These are phyloP conservation scores for Exophiala sideris DNA, from an alignment of 2,329 filamentous ascomycete genomes.

Conservation along the genomic window DNA sequence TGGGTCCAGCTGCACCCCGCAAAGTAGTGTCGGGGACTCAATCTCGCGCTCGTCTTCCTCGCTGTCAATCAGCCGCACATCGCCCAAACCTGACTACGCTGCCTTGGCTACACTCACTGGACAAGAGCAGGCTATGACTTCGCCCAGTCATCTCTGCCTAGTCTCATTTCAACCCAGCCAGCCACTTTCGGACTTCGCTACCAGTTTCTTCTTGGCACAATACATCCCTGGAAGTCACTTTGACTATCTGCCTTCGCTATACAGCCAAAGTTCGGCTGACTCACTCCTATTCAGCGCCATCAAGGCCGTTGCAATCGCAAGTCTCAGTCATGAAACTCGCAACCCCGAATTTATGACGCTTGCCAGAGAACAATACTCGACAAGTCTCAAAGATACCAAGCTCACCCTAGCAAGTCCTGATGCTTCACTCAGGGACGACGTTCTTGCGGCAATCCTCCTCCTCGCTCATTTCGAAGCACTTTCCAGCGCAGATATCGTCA, in stretches of 20 bases:
- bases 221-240: constrained; percentile 15
- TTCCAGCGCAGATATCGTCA: background rate
- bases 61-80: background rate
- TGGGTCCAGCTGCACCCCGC: background rate
- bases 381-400: constrained; percentile 7
- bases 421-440: constrained; percentile 3
- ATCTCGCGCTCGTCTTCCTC: background rate
- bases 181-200: constrained; percentile 9
- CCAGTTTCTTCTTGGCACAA: constrained; percentile 9
- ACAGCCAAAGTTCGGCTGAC: background rate
- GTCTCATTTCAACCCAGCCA: background rate
- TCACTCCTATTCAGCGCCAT: background rate
- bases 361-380: constrained; percentile 7
- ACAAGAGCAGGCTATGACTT: background rate
- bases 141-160: background rate
- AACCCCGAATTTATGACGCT: constrained; percentile 3
- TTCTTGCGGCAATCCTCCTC: constrained; percentile 9
- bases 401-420: constrained; percentile 1
- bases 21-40: background rate
- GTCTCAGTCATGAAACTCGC: constrained; percentile 7
- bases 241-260: constrained; percentile 13
- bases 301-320: constrained; percentile 8
- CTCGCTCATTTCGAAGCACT: constrained; percentile 16
- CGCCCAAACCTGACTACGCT: background rate
- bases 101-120: background rate